Evolutionary conservation across 805 yeast genomes (phyloP).

Genomic region (Sungouiozyma intestinalis): DNA sequence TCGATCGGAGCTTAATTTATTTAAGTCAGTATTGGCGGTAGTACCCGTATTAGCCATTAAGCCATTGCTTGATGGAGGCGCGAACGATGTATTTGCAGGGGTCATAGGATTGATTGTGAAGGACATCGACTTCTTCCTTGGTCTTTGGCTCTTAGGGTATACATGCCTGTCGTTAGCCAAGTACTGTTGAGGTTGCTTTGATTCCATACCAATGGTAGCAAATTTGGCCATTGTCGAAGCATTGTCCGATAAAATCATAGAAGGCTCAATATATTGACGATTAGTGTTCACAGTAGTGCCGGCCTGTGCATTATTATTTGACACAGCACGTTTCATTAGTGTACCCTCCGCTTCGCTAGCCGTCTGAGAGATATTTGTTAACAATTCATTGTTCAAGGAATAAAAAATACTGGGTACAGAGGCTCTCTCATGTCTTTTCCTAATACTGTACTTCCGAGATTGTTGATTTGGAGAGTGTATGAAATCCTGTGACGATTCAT

Average conservation of each 20-base stretch:
- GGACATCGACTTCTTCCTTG: neutral
- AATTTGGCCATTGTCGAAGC: conserved; percentile 12
- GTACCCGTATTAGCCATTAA: neutral
- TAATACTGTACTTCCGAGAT: conserved; percentile 14
- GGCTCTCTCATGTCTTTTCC: conserved; percentile 17
- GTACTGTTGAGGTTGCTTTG: neutral
- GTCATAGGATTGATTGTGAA: neutral
- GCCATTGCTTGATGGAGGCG: neutral
- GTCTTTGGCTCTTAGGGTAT: neutral
- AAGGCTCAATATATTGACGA: conserved; percentile 14
- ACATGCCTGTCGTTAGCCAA: neutral
- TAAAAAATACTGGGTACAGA: conserved; percentile 22
- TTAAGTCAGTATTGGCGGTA: neutral
- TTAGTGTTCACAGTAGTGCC: neutral
- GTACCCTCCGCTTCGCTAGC: neutral
- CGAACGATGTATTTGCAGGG: conserved; percentile 1
- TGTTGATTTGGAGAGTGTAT: conserved; percentile 5
- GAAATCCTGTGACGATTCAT: neutral
- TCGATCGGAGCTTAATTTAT: neutral
- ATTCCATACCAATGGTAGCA: conserved; percentile 11
- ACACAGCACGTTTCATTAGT: neutral
- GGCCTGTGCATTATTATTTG: neutral
- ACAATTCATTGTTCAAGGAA: conserved; percentile 12
- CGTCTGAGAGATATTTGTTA: conserved; percentile 11
- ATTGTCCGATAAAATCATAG: conserved; percentile 12